Evolutionary conservation across 345 rosid species (phyloP), one percentile per base, ranked within the genome.

Genomic region (Lenwebbia sp.): DNA sequence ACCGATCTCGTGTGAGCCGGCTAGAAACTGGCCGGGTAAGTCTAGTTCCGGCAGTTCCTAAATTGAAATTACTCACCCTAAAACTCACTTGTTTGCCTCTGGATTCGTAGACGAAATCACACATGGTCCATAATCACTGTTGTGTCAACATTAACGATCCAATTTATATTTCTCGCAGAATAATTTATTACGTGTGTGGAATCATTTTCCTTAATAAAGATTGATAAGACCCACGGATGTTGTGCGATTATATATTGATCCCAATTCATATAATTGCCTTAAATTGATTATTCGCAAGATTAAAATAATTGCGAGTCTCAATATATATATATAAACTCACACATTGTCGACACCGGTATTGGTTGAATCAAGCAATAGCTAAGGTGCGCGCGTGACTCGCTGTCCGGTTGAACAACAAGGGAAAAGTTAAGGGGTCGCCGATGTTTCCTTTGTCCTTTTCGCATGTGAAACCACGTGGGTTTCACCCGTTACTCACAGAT

Each of bases 1-100:
- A 30, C 23, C 1, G 21, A 0, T 17, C 10, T 4, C 22, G 1
- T 0, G 22, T 15, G 5, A 62, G 10, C 41, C 0, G 0, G 41
- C 6, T 58, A 58, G 37, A 15, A 58, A 5, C 15, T 4, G 4
- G 9, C 2, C 0, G 0, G 0, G 0, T 12, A 58, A 58, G 37
- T 60, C 19, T 0, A 58, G 3, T n/a, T 28, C 0, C 2, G 5
- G 10, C 4, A 0, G 40, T 13, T 60, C 21, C 10, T 60, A 15
- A 28, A 14, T 7, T 28, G 3, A 60, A 60, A 60, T 60, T 60
- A 37, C 37, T 60, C 74, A 60, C 74, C 19, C 40, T 28, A 60
- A 60, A 28, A 2, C 40, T 60, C 40, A 60, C 1, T 60, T n/a
- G 74, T 60, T 58, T 13, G 40, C 17, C 2, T 60, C 37, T 28